Conservation (phyloP, 2,329 filamentous ascomycete genomes). For the Hypoxylon sp. region DNA sequence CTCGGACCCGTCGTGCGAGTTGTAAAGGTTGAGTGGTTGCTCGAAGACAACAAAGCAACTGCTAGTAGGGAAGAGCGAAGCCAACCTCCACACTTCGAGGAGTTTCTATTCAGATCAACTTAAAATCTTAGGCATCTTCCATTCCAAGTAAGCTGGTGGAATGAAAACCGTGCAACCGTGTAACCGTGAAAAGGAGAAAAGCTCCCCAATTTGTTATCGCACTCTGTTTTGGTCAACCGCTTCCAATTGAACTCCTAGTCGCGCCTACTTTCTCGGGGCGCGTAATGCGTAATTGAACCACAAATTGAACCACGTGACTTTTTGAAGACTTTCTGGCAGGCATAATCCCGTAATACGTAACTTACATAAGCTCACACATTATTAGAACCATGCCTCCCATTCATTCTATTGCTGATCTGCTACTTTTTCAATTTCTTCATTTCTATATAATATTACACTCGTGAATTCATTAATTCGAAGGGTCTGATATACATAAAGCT, state of each 20-base stretch:
- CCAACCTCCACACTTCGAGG: background rate
- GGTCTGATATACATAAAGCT: background rate
- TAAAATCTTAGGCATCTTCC: constrained; percentile 2
- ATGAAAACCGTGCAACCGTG: background rate
- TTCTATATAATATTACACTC: constrained; percentile 10
- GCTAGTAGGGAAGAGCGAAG: constrained; percentile 3
- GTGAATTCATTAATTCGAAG: constrained; percentile 14
- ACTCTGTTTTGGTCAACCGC: constrained; percentile 4
- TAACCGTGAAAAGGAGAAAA: background rate
- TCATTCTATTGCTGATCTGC: constrained; percentile 5
- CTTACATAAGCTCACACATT: constrained; percentile 2
- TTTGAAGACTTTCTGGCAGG: background rate
- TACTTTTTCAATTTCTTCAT: background rate
- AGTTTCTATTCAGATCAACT: constrained; percentile 1
- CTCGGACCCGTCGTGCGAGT: background rate
- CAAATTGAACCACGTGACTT: constrained; percentile 26
- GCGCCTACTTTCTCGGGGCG: constrained; percentile 28
- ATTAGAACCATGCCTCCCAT: constrained; percentile 3
- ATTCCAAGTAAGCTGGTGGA: constrained; percentile 8
- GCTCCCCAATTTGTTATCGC: background rate
- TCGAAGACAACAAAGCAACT: background rate
- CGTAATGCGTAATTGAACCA: constrained; percentile 27
- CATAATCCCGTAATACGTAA: background rate
- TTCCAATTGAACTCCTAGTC: constrained; percentile 14
- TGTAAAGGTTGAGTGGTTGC: constrained; percentile 3